A percentile compares a stretch with the other conserved stretches of the same genome.
phyloP scores from a whole-genome alignment of 768 basidiomycete species.

The Auricularia cornea region DNA sequence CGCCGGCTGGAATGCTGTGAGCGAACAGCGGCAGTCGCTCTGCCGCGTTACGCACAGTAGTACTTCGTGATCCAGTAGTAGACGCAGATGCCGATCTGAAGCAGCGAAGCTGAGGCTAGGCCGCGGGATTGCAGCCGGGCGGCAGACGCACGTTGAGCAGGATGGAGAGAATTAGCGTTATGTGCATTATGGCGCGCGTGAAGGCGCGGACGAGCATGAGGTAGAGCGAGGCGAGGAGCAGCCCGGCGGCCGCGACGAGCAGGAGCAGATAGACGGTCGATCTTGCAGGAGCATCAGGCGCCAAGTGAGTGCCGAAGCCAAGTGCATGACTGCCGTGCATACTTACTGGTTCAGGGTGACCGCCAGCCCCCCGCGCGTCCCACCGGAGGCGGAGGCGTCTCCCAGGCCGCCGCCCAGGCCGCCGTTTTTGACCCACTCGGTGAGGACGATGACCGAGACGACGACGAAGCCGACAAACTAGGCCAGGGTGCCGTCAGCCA shows the following conservation, averaged over 20 bases:
- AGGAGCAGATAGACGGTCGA: constrained; percentile 72
- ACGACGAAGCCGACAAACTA: constrained; percentile 63
- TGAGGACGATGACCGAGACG: constrained; percentile 56
- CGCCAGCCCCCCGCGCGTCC: constrained; percentile 35
- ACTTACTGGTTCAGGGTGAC: constrained; percentile 61
- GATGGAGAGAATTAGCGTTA: constrained; percentile 58
- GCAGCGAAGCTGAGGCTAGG: constrained; percentile 1
- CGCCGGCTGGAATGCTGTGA: constrained; percentile 47
- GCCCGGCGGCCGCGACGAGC: constrained; percentile 58
- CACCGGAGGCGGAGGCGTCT: constrained; percentile 27
- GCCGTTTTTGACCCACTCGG: constrained; percentile 51
- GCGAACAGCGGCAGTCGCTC: constrained; percentile 14
- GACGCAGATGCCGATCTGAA: constrained; percentile 54
- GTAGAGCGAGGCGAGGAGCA: constrained; percentile 58
- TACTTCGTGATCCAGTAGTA: constrained; percentile 70
- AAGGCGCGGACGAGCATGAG: constrained; percentile 64
- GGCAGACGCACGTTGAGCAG: constrained; percentile 53
- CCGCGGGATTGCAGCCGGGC: background rate
- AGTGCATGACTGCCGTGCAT: background rate
- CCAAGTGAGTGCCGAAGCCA: background rate
- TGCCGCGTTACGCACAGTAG: constrained; percentile 42
- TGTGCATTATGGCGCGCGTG: constrained; percentile 69
- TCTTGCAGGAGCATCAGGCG: constrained; percentile 33
- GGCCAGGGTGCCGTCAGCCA: background rate
- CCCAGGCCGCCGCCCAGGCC: constrained; percentile 69